Percentiles rank a stretch among this genome's conserved stretches.
phyloP scores from a whole-genome alignment of 495 filamentous ascomycete species.

The Xylaria bambusicola region DNA sequence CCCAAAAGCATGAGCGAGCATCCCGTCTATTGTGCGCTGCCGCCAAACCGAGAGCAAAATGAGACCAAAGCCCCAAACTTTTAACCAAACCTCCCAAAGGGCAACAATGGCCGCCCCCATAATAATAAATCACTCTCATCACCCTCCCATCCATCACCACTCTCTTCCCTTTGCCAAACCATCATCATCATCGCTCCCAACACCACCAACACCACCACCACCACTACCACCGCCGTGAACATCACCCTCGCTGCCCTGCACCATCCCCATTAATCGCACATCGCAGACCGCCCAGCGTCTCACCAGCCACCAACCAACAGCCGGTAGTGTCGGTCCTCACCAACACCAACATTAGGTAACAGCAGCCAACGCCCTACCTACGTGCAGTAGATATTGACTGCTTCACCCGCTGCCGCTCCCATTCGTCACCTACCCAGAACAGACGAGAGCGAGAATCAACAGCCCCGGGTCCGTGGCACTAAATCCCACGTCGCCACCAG shows the following conservation, averaged over 20 bases:
- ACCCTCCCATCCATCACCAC: constrained; percentile 25
- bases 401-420: not conserved
- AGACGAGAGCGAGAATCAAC: not conserved
- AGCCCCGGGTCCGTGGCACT: not conserved
- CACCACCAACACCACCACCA: constrained; percentile 16
- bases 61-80: constrained; percentile 39
- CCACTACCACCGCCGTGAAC: constrained; percentile 12
- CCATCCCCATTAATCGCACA: constrained; percentile 15
- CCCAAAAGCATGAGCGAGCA: constrained; percentile 29
- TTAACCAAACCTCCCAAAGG: constrained; percentile 29
- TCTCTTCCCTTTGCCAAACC: constrained; percentile 15
- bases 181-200: constrained; percentile 23
- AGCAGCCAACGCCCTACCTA: not conserved
- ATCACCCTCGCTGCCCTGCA: constrained; percentile 6
- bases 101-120: constrained; percentile 39
- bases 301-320: not conserved
- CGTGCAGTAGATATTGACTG: no score
- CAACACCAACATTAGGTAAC: not conserved
- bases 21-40: constrained; percentile 31
- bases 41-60: constrained; percentile 28
- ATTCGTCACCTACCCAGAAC: not conserved
- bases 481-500: constrained; percentile 11
- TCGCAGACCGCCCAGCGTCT: not conserved
- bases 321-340: not conserved
- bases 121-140: constrained; percentile 38